phyloP scores from a whole-genome alignment of 2,329 filamentous ascomycete genomes.

The Apiospora aurea region DNA sequence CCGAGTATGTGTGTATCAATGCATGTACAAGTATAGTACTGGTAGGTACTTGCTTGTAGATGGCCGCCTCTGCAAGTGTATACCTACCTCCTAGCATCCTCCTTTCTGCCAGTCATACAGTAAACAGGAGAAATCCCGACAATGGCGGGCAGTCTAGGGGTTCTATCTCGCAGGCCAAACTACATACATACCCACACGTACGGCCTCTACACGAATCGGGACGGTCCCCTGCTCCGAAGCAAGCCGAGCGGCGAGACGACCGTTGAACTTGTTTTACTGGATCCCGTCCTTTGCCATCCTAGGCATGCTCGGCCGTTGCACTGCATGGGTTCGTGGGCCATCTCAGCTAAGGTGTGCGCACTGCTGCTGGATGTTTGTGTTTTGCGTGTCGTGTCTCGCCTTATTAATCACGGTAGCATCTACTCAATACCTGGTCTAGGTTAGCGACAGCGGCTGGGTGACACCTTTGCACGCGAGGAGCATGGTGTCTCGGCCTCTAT shows the following conservation, averaged over 20 bases:
- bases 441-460: not conserved
- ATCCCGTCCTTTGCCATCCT: slow-evolving; percentile 15
- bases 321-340: slow-evolving; percentile 19
- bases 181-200: not conserved
- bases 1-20: not conserved
- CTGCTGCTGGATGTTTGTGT: slow-evolving; percentile 7
- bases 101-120: not conserved
- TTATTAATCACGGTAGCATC: slow-evolving; percentile 19
- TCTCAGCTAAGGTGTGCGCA: not conserved
- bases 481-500: not conserved
- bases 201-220: slow-evolving; percentile 12
- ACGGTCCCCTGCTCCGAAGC: slow-evolving; percentile 17
- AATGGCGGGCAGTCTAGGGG: not conserved
- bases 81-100: not conserved
- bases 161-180: not conserved
- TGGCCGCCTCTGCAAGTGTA: too few species aligned
- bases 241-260: slow-evolving; percentile 21
- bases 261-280: slow-evolving; percentile 22
- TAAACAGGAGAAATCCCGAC: not conserved
- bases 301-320: slow-evolving; percentile 23
- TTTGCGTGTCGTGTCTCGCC: slow-evolving; percentile 14
- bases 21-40: not conserved
- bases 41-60: not conserved
- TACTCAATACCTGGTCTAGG: slow-evolving; percentile 6
- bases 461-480: slow-evolving; percentile 4